Base-by-base conservation (phyloP, 306 rosid genomes). In the Cucumis cinereus region DNA sequence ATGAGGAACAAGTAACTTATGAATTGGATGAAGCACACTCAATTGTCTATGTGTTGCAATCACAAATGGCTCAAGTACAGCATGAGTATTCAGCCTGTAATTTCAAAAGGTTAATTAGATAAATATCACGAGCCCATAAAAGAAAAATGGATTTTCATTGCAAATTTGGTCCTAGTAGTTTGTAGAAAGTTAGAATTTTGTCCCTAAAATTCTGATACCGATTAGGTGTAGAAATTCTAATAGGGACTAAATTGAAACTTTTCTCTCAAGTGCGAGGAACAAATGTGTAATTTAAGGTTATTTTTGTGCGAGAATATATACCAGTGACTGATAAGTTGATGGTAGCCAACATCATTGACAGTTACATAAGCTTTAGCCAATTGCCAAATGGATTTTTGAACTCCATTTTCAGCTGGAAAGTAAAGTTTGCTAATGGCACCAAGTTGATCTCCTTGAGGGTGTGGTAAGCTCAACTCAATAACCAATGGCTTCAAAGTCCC, bases 271-370 rank as follows among this genome's bases (percentile, higher is more conserved):
- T 28, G 30, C 3, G 30, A 28, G 30, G 30, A 28, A 28, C 30
- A 28, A 2, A 1, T 3, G 4, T 47, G 19, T 8, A 3, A 61
- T 28, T 16, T 26, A 59, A 62, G 5, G 5, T 7, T 13, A 2
- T 58, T 4, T 58, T 59, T 59, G 4, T 4, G 36, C n/a, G 10
- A 40, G 47, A 36, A 17, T 40, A 10, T 12, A 38, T 87, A 93
- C 98, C 96, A 89, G 78, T 93, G 97, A 77, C 92, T 90, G 45
- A 89, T 49, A 19, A 93, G 97, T 35, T 88, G 88, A 83, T 93
- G 98, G 73, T 82, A 77, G 20, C 97, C 97, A 0, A 89, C 85
- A 77, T 90, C 96, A 4, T 88, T 89, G 15, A 88, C 81, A 40
- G 80, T 82, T 16, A 88, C 98, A 77, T 87, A 90, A 79, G 92